Evolutionary conservation across 768 basidiomycete species (phyloP), one percentile per base, ranked within the genome.

Genomic region (Astraeus odoratus): DNA sequence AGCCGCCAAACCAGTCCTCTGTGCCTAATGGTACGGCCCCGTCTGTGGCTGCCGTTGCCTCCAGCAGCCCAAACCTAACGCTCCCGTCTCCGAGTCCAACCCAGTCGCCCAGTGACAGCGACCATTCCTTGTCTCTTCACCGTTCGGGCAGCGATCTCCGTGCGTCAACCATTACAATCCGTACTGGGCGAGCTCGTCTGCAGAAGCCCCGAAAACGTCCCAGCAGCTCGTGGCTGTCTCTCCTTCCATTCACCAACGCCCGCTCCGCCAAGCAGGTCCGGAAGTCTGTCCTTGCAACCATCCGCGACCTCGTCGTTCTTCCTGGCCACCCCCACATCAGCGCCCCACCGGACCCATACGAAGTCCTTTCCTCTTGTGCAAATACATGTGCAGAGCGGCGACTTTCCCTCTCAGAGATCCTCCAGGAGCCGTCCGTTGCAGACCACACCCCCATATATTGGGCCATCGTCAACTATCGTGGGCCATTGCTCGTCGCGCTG

Each of bases 281-380:
- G 16, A 56, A 57, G 23, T 81, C 81, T 0, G 68, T 81, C 7
- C 60, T 75, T 2, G 67, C 68, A 1, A 67, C 78, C 16, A 52
- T 84, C 10, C 71, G 72, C 10, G 80, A 82, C 54, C 67, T 80
- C 23, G 73, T 78, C 8, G 18, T 44, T 12, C 44, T 49, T 4
- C 44, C 49, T 1, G 47, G 50, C 12, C 49, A 36, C 12, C 15
- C 18, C 20, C 19, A 19, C 24, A 25, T 19, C n/a, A 18, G 10
- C 1, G 44, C 46, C 12, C 47, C 34, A 20, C 43, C 27, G 13
- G 42, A 46, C 8, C 66, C 68, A 0, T 49, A 63, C 3, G 57
- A 53, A 20, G 73, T 85, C 16, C 71, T 87, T 8, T 70, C 73
- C 25, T 79, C 77, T 55, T 81, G 82, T 50, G 71, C 73, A 0